Base-by-base conservation (phyloP, 768 basidiomycete species). In the Leccinum imitatum region DNA sequence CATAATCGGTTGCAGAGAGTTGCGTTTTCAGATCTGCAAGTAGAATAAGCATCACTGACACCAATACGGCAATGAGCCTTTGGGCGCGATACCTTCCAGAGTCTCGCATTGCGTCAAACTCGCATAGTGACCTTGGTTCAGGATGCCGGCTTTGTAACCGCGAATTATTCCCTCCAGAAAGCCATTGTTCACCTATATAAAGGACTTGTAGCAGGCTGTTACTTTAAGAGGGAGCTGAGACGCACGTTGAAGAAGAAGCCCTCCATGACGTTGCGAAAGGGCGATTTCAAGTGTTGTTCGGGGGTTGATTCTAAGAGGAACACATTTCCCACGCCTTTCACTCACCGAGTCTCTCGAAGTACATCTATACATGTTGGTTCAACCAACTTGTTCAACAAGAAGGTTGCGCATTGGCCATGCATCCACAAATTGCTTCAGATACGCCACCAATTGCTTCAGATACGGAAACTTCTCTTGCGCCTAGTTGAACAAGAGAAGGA, bases 51-150 rank as follows among this genome's bases (percentile, higher is more conserved):
- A 35, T 52, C 4, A 21, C 23, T 3, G 19, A 50, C 53, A 4
- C n/a, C 8, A 46, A 41, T 19, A 56, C n/a, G 47, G 47, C 51
- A 7, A 54, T 11, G 37, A 37, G 37, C 15, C 31, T 54, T 21
- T 10, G 53, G 27, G 27, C 23, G 21, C 64, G 80, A 56, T 65
- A 93, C 96, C 96, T 80, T 98, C 97, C 31, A 98, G 83, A 27
- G 86, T 93, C 77, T 99, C 97, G 83, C 97, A 98, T 76, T 99
- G 97, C 4, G 91, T 90, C 73, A 99, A 77, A 76, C 93, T 98
- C 70, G 87, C 81, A 75, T 98, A 99, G 72, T 96, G 93, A 67
- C 79, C 83, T 73, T 94, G 92, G 53, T 87, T 89, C 50, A 99
- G 83, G 60, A 98, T 87, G 27, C 93, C 95, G 50, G 90, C 86